Base-by-base conservation (phyloP, 805 yeast genomes). In the Saturnispora halmiae region DNA sequence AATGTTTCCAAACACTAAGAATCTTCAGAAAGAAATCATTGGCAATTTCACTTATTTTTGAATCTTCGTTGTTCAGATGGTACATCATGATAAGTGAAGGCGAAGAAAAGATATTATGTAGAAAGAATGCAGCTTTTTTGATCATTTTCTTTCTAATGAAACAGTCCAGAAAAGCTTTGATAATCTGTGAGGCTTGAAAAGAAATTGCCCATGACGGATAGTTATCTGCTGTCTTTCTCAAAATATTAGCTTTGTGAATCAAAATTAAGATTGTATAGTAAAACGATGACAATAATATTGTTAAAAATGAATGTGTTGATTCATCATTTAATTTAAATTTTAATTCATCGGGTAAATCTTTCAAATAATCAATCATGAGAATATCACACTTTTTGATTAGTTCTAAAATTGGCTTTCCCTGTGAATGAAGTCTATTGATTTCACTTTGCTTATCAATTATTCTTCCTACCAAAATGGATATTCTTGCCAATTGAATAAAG, bases 151-250 rank as follows among this genome's bases (percentile, higher is more conserved):
- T 80, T 32, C 69, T 71, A 24, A 68, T 56, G 45, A 82, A 50
- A 41, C 72, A 74, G 39, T 77, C 78, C 27, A 74, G 63, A 40
- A 82, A 78, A 36, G 74, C 66, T 10, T 80, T 72, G 44, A 82
- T 77, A 77, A 80, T 78, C 51, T 82, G 75, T 1, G 87, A 83
- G 1, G 90, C 85, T 58, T 80, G 86, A 64, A 82, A 83, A 2
- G 87, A 80, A 38, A 82, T 81, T 4, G 86, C 83, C 82, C 85
- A 77, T 3, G 83, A 75, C 3, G 86, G 85, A 34, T 54, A 55
- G 14, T 38, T 36, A 31, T 54, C 52, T 0, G 51, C 48, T 27
- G 51, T 24, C 11, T 50, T 67, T 43, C 72, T 63, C 27, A 72
- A 60, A 52, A 80, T 73, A 51, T 80, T 79, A 5, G 85, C 75